Evolutionary conservation across 2,329 filamentous ascomycete species (phyloP).

Genomic region (Elsinoe perseae): DNA sequence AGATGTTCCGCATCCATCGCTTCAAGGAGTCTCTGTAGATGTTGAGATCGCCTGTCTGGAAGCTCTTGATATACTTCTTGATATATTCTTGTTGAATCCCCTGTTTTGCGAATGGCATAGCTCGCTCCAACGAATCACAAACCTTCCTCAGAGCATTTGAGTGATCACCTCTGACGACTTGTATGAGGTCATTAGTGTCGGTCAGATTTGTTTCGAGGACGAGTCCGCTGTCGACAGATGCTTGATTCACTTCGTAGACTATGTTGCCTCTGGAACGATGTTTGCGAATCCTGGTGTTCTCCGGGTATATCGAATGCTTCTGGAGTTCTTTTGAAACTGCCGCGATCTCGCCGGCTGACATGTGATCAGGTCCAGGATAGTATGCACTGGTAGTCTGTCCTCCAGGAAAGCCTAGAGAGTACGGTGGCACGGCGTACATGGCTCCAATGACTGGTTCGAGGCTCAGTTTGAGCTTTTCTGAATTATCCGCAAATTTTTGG

Average conservation of each 20-base stretch:
- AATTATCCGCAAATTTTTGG: constrained; percentile 39
- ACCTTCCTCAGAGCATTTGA: constrained; percentile 41
- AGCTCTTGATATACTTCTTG: constrained; percentile 45
- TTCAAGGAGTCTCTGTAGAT: constrained; percentile 45
- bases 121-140: constrained; percentile 38
- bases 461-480: constrained; percentile 34
- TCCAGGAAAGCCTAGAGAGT: constrained; percentile 42
- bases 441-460: constrained; percentile 34
- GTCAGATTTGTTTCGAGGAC: constrained; percentile 37
- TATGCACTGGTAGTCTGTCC: constrained; percentile 43
- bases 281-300: constrained; percentile 45
- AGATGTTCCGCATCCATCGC: constrained; percentile 47
- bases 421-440: constrained; percentile 35
- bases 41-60: constrained; percentile 31
- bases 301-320: constrained; percentile 41
- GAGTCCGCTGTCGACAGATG: constrained; percentile 39
- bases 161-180: constrained; percentile 42
- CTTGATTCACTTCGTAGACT: constrained; percentile 41
- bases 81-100: constrained; percentile 38
- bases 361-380: constrained; percentile 42
- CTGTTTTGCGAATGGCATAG: constrained; percentile 41
- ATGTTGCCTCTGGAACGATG: constrained; percentile 29
- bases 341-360: constrained; percentile 42
- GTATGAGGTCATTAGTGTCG: constrained; percentile 39
- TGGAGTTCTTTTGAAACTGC: constrained; percentile 40